Base-by-base conservation (phyloP, 83 land plant species). In the Picea mariana region DNA sequence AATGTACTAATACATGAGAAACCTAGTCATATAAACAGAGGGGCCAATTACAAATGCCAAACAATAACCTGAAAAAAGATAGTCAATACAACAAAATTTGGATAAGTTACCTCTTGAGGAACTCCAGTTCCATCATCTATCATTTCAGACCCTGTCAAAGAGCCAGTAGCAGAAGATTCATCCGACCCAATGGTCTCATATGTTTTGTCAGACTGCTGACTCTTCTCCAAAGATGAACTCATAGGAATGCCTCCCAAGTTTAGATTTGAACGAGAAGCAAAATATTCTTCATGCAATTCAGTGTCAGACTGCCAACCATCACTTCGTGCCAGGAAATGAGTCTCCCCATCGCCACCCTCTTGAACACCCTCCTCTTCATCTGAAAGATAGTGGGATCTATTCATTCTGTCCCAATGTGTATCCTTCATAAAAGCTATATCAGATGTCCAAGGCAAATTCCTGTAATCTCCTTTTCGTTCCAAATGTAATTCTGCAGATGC, bases 261-360 rank as follows among this genome's bases (percentile, higher is more conserved):
- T 85, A 84, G 11, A 91, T 26, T 75, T 27, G 85, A 81, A 16
- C 83, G 79, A 9, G 87, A 89, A 59, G 84, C 85, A 71, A 81
- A 87, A 40, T 83, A 58, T 79, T 86, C 86, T 12, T 89, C 83
- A 67, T 84, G 78, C 85, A 92, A 85, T 82, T 97, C 98, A 86
- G 91, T 91, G 78, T 97, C 99, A 15, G 98, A 97, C 61, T 90
- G 93, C 93, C 97, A 95, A 34, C 93, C 96, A 79, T 73, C 88
- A 34, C 81, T 81, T 58, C 75, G 52, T 66, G 59, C 78, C 75
- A 18, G 26, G 71, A 82, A 75, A 62, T 80, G 86, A 47, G 79
- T 81, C 7, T 55, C 87, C 24, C 86, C 88, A 80, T 87, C 90
- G 64, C 31, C 83, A 58, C 65, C 85, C 81, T 81, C 84, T 71